Conservation (phyloP, 2,329 filamentous ascomycete genomes). For the Fusarium sp. region DNA sequence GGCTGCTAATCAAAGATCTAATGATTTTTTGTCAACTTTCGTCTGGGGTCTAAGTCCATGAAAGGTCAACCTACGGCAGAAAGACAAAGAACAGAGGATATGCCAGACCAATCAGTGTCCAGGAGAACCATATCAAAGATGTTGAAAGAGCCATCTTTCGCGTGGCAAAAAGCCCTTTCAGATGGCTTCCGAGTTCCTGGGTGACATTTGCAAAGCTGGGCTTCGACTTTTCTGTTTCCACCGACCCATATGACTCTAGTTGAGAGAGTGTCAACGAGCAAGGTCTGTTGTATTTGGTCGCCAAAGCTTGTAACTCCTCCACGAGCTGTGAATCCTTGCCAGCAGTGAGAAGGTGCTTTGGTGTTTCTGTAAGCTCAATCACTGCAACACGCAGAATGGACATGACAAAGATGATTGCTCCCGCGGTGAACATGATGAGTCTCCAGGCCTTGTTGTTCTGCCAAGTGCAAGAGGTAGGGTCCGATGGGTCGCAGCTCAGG, state of each 20-base stretch:
- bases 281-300: constrained; percentile 57
- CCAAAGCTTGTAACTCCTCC: constrained; percentile 56
- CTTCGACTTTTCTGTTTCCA: background rate
- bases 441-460: constrained; percentile 67
- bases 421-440: constrained; percentile 64
- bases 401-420: constrained; percentile 63
- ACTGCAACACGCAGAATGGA: constrained; percentile 69
- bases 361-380: constrained; percentile 71
- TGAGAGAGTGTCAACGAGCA: constrained; percentile 56
- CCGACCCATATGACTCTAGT: background rate
- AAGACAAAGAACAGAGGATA: constrained; percentile 81
- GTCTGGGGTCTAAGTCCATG: background rate
- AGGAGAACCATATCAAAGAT: constrained; percentile 74
- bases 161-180: constrained; percentile 71
- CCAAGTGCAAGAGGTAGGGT: constrained; percentile 53
- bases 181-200: constrained; percentile 55
- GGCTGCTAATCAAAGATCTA: constrained; percentile 19
- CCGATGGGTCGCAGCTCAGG: constrained; percentile 8
- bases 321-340: constrained; percentile 69
- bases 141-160: constrained; percentile 71
- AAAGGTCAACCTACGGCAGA: constrained; percentile 52
- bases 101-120: constrained; percentile 76
- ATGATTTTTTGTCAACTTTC: background rate
- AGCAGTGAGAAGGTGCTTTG: constrained; percentile 70
- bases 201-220: constrained; percentile 33